Conservation (phyloP, 2,329 filamentous ascomycete species). For the Dryadomyces quercus-mongolicae region DNA sequence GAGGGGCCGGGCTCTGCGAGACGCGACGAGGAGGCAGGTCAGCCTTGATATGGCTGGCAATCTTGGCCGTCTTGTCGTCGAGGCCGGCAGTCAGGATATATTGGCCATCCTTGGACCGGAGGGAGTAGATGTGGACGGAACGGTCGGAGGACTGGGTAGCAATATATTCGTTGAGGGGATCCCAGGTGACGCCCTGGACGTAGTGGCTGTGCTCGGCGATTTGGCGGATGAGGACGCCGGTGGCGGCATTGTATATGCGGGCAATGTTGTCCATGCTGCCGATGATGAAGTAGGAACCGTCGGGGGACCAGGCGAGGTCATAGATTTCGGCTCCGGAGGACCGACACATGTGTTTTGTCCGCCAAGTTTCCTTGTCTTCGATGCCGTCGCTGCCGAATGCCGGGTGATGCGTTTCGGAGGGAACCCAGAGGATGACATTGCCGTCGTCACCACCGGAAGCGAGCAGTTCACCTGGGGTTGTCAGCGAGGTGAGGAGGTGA, state of each 20-base stretch:
- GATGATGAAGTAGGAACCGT: conserved; percentile 90
- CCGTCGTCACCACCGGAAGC: conserved; percentile 95
- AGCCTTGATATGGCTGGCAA: conserved; percentile 68
- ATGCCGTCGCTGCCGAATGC: conserved; percentile 70
- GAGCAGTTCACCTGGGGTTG: conserved; percentile 64
- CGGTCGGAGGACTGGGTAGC: conserved; percentile 97
- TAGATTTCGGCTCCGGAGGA: conserved; percentile 95
- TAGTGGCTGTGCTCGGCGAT: conserved; percentile 98
- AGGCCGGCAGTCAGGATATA: conserved; percentile 57
- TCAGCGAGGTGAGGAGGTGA: too few species aligned
- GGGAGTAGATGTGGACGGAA: conserved; percentile 91
- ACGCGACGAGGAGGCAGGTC: conserved; percentile 86
- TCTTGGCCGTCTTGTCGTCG: conserved; percentile 59
- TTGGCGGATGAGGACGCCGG: conserved; percentile 63
- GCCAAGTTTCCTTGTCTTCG: conserved; percentile 95
- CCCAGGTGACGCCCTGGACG: conserved; percentile 96
- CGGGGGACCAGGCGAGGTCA: conserved; percentile 97
- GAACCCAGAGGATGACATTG: conserved; percentile 93
- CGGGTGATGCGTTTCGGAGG: conserved; percentile 60
- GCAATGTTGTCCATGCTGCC: conserved; percentile 99
- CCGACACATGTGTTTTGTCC: conserved; percentile 94
- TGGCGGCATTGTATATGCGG: conserved; percentile 83
- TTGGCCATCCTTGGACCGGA: conserved; percentile 93
- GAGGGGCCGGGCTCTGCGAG: conserved; percentile 82
- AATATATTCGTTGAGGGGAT: conserved; percentile 94